Evolutionary conservation across 768 basidiomycete species (phyloP).

Genomic region (Amanita pseudoporphyria): DNA sequence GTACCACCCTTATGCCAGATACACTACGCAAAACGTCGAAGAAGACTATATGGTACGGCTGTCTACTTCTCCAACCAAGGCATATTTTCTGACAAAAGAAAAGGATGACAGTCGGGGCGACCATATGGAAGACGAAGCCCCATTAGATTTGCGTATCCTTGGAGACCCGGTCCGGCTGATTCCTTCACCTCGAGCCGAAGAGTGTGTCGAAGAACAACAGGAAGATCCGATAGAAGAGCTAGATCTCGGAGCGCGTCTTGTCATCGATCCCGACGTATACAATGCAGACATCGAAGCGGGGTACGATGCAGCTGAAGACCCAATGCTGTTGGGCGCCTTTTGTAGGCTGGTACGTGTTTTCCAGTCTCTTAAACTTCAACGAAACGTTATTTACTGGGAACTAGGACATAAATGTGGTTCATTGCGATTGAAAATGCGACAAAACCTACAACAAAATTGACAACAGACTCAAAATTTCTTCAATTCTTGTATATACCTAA

Average conservation of each 20-base stretch:
- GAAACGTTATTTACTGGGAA: no score
- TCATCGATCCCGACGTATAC: background rate
- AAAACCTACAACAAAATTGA: no score
- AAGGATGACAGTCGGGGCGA: background rate
- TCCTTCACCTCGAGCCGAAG: background rate
- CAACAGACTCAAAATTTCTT: no score
- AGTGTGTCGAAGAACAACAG: background rate
- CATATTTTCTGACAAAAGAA: background rate
- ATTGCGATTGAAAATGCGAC: no score
- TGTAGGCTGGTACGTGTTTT: background rate
- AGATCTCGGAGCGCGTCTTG: background rate
- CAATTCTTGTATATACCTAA: no score
- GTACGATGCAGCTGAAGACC: background rate
- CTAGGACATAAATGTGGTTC: no score
- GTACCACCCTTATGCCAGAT: constrained; percentile 3
- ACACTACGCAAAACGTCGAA: no score
- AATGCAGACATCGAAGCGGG: background rate
- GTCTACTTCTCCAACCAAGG: no score
- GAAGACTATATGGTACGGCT: background rate
- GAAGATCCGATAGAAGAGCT: background rate
- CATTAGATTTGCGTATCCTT: background rate
- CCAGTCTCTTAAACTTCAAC: no score
- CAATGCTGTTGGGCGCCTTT: background rate
- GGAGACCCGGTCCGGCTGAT: background rate
- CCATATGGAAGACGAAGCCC: background rate